Base-by-base conservation (phyloP, 768 basidiomycete genomes). In the Kwoniella sp. region DNA sequence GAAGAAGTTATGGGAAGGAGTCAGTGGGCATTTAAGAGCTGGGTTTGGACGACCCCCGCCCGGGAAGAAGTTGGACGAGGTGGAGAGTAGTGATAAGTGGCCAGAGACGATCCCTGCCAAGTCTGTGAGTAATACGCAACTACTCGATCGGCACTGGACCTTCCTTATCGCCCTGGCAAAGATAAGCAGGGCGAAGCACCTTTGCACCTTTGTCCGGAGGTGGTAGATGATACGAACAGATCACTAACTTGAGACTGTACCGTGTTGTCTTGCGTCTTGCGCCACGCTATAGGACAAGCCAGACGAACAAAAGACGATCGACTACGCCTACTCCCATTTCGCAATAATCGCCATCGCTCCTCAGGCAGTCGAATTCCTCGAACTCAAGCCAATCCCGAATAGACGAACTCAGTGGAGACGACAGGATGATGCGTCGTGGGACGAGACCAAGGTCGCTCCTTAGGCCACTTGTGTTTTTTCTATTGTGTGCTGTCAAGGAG, bases 21-120 rank as follows among this genome's bases (percentile, higher is more conserved):
- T 78, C 54, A 73, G 71, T 54, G 78, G 78, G 22, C 78, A 79
- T 68, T 56, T 79, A 53, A 57, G 78, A 21, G 78, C 75, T 19
- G 69, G 70, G 12, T 79, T 79, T 58, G 78, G 65, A 7, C 53
- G 78, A 53, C 78, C 78, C 1, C 57, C 66, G 4, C 78, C 78
- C 22, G 78, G 78, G 0, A 78, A 64, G 13, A 65, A 68, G 49
- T 65, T 79, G 57, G 57, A 57, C 13, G 57, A 73, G 56, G 63
- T 69, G 17, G 70, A 70, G 21, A 25, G 59, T 24, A 62, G 73
- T 2, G 60, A 71, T 29, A 70, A 76, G 17, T 79, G 78, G 78
- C 58, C 67, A 1, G 70, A 70, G 50, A 74, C 62, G 15, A 58
- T 79, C 13, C 68, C 69, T 29, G 65, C 70, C 4, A 60, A 74